phyloP scores from a whole-genome alignment of 768 basidiomycete species.

The Rubroboletus satanas region DNA sequence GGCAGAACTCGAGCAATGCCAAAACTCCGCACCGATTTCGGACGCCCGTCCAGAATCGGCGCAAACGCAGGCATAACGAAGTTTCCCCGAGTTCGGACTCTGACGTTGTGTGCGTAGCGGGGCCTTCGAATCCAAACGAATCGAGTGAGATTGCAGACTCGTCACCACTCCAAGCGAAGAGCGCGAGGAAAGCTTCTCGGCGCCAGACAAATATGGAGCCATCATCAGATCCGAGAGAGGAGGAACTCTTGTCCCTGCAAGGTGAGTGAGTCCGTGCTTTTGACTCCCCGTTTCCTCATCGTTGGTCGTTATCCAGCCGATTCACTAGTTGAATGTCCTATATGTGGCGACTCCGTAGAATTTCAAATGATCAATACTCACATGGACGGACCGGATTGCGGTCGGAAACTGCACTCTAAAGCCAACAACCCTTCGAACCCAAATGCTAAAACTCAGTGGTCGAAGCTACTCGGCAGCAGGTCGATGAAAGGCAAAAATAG shows the following conservation, averaged over 20 bases:
- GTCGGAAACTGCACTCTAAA: slow-evolving; percentile 21
- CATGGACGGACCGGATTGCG: slow-evolving; percentile 55
- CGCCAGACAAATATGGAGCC: slow-evolving; percentile 18
- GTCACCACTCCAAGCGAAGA: slow-evolving; percentile 21
- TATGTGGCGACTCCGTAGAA: slow-evolving; percentile 49
- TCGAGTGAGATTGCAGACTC: slow-evolving; percentile 25
- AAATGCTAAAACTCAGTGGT: slow-evolving; percentile 39
- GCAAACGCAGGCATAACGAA: slow-evolving; percentile 36
- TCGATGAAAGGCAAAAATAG: slow-evolving; percentile 42
- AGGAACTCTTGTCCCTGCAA: slow-evolving; percentile 14
- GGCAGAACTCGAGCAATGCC: neutral
- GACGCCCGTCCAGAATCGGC: slow-evolving; percentile 19
- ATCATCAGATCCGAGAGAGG: slow-evolving; percentile 33
- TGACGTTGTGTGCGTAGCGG: slow-evolving; percentile 29
- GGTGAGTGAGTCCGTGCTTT: slow-evolving; percentile 13
- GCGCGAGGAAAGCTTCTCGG: slow-evolving; percentile 17
- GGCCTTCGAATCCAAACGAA: slow-evolving; percentile 24
- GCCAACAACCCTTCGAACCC: slow-evolving; percentile 22
- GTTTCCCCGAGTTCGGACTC: slow-evolving; percentile 22
- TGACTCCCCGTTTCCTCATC: neutral
- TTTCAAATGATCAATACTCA: slow-evolving; percentile 56
- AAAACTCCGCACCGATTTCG: slow-evolving; percentile 18
- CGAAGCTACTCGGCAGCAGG: slow-evolving; percentile 34
- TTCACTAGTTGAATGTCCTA: slow-evolving; percentile 52
- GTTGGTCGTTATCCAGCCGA: slow-evolving; percentile 25